These are phyloP conservation scores for Aschersonia sp. DNA, from an alignment of 2,329 filamentous ascomycete genomes.

Conservation along the genomic window DNA sequence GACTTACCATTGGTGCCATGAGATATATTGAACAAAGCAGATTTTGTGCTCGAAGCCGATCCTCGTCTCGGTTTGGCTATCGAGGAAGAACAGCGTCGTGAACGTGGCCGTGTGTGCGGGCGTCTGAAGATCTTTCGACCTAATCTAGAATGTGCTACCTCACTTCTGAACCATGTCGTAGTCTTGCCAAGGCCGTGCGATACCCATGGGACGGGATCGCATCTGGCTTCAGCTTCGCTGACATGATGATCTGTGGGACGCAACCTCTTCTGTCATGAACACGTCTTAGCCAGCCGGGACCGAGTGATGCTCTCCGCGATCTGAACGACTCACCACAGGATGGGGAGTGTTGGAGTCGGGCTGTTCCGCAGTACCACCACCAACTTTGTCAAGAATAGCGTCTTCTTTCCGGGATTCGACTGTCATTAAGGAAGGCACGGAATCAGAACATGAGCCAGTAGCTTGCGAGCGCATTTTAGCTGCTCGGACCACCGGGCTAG, in stretches of 20 bases:
- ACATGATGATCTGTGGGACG: too few relatives aligned
- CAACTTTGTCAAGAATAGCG: too few relatives aligned
- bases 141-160: conserved; percentile 11
- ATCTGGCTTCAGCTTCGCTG: too few relatives aligned
- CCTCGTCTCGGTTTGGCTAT: conserved; percentile 15
- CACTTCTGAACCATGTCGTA: conserved; percentile 17
- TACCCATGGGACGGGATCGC: conserved; percentile 4
- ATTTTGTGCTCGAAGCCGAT: conserved; percentile 1
- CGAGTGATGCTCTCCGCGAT: too few relatives aligned
- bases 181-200: conserved; percentile 9
- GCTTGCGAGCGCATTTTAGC: not conserved
- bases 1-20: conserved; percentile 3
- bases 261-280: too few relatives aligned
- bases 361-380: too few relatives aligned
- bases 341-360: too few relatives aligned
- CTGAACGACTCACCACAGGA: too few relatives aligned
- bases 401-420: too few relatives aligned
- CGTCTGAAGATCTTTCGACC: conserved; percentile 25
- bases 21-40: not conserved
- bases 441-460: too few relatives aligned
- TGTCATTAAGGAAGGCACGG: too few relatives aligned
- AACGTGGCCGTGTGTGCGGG: conserved; percentile 24
- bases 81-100: conserved; percentile 21
- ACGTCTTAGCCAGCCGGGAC: too few relatives aligned
- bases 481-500: not conserved